Evolutionary conservation across 129 eudicot genomes (phyloP).

Genomic region (Arctium minus): DNA sequence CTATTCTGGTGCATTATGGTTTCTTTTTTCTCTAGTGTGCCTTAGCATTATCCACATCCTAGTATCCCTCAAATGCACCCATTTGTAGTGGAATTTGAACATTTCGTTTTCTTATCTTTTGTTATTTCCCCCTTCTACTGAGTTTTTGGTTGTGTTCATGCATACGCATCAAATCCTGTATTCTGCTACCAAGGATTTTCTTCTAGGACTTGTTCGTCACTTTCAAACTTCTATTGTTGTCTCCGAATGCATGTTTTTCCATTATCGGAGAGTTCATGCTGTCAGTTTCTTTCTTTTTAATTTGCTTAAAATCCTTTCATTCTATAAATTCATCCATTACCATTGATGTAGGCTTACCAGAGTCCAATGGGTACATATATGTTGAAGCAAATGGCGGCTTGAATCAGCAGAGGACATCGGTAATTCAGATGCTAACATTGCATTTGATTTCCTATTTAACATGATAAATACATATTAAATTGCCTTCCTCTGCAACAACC

Average conservation of each 20-base stretch:
- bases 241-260: background rate
- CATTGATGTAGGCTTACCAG: constrained; percentile 61
- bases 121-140: no score
- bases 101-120: no score
- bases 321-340: background rate
- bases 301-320: background rate
- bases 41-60: no score
- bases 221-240: background rate
- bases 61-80: no score
- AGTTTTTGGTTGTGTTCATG: no score
- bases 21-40: no score
- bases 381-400: constrained; percentile 99
- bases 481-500: constrained; percentile 2
- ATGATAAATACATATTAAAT: background rate
- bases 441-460: background rate
- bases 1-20: no score
- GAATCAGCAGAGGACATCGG: constrained; percentile 95
- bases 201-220: background rate
- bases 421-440: constrained; percentile 16
- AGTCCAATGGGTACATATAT: constrained; percentile 83
- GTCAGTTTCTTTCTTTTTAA: background rate
- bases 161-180: no score
- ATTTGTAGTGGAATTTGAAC: no score
- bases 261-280: background rate
- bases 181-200: no score